Evolutionary conservation across 164 flowering plant genomes (phyloP).

Genomic region (Nelumbo lutea): DNA sequence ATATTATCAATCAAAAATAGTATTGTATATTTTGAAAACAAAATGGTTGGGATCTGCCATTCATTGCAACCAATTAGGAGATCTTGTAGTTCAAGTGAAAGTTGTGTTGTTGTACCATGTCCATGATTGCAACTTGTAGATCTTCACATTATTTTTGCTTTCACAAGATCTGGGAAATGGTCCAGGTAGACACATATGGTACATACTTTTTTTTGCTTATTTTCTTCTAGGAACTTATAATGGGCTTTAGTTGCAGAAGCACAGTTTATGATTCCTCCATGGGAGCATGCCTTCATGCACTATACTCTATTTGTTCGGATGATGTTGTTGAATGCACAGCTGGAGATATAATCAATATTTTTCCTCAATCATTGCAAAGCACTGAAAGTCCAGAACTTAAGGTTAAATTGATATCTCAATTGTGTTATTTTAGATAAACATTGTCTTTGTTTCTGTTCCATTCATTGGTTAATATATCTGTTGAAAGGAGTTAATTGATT

Average conservation of each 20-base stretch:
- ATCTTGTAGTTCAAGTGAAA: no score
- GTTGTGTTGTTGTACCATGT: no score
- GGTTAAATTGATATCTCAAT: conserved; percentile 34
- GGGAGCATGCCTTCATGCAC: conserved; percentile 65
- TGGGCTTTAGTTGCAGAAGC: conserved; percentile 46
- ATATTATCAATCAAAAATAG: no score
- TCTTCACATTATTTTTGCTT: no score
- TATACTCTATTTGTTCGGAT: conserved; percentile 67
- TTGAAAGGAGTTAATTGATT: not conserved
- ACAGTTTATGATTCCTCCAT: conserved; percentile 67
- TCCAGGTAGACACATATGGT: not conserved
- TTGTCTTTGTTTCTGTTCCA: not conserved
- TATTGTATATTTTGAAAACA: no score
- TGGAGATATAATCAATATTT: conserved; percentile 43
- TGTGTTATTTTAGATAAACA: not conserved
- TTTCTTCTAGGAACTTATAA: conserved; percentile 1
- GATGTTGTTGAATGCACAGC: conserved; percentile 73
- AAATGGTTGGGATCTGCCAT: no score
- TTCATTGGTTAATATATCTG: no score
- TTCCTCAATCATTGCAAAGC: conserved; percentile 45
- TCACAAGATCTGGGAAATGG: no score
- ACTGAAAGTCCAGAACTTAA: conserved; percentile 75
- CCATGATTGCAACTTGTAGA: no score
- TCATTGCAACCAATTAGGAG: no score
- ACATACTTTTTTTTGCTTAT: not conserved